Conservation (phyloP, 2,329 filamentous ascomycete genomes). For the Helicocarpus griseus region DNA sequence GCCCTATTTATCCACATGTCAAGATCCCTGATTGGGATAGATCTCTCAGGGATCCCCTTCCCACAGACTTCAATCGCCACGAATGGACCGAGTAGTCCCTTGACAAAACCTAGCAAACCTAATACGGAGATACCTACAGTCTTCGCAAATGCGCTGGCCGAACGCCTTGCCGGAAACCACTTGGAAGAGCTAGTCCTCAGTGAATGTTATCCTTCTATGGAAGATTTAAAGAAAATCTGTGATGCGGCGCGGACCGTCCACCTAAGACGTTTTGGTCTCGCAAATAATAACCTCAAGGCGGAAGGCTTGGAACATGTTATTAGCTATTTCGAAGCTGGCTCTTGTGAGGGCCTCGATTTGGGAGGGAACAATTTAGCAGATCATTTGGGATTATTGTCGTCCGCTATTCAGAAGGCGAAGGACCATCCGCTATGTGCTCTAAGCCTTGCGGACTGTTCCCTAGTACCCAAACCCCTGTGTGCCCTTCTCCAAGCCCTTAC, state of each 20-base stretch:
- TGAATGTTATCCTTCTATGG: slow-evolving; percentile 62
- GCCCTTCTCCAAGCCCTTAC: slow-evolving; percentile 65
- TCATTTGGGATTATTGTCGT: slow-evolving; percentile 32
- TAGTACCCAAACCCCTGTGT: slow-evolving; percentile 63
- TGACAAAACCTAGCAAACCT: slow-evolving; percentile 12
- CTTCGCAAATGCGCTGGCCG: slow-evolving; percentile 64
- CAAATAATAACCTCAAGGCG: slow-evolving; percentile 66
- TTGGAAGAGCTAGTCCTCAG: slow-evolving; percentile 78
- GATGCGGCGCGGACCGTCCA: slow-evolving; percentile 73
- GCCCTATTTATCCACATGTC: slow-evolving; percentile 86
- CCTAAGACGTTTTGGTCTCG: slow-evolving; percentile 68
- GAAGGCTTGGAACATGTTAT: slow-evolving; percentile 67
- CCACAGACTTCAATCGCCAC: slow-evolving; percentile 38
- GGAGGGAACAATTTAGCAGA: slow-evolving; percentile 68
- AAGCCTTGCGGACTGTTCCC: slow-evolving; percentile 75
- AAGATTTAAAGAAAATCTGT: slow-evolving; percentile 66
- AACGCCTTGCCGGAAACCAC: slow-evolving; percentile 63
- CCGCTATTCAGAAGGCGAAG: slow-evolving; percentile 30
- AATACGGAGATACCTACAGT: slow-evolving; percentile 51
- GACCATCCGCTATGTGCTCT: slow-evolving; percentile 63
- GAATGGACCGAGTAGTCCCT: slow-evolving; percentile 16
- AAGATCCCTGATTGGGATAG: slow-evolving; percentile 72
- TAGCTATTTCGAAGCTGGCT: slow-evolving; percentile 62
- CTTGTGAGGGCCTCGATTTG: slow-evolving; percentile 80
- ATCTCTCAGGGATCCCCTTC: slow-evolving; percentile 77